A percentile compares a stretch with the other conserved stretches of the same genome.
These are phyloP conservation scores for Boletus edulis DNA, from an alignment of 768 basidiomycete genomes.

Conservation along the genomic window DNA sequence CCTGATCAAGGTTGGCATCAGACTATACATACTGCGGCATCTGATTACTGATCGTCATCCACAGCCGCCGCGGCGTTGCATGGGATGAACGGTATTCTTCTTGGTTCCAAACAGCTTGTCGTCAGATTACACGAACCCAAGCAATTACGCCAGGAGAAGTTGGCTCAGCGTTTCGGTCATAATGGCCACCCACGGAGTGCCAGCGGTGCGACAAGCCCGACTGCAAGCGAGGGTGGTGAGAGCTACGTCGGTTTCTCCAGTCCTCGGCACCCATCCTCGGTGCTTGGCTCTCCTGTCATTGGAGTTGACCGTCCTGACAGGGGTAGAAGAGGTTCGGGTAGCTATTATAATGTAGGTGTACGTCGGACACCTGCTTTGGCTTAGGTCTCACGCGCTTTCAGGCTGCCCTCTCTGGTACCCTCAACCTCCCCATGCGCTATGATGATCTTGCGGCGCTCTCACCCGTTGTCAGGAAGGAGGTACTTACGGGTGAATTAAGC, in stretches of 20 bases:
- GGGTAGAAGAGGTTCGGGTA: constrained; percentile 76
- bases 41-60: constrained; percentile 4
- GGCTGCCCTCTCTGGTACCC: constrained; percentile 79
- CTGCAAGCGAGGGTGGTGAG: constrained; percentile 79
- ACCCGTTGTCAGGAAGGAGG: constrained; percentile 84
- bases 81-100: constrained; percentile 71
- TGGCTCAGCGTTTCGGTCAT: constrained; percentile 77
- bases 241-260: constrained; percentile 73
- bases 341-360: constrained; percentile 73
- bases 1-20: constrained; percentile 68
- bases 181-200: constrained; percentile 79
- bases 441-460: constrained; percentile 81
- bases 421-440: constrained; percentile 83
- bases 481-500: constrained; percentile 78
- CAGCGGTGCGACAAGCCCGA: constrained; percentile 84
- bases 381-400: constrained; percentile 26
- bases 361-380: neutral
- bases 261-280: constrained; percentile 53
- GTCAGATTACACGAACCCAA: constrained; percentile 91
- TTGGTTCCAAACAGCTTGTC: constrained; percentile 77
- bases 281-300: constrained; percentile 56
- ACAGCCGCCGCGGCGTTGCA: constrained; percentile 72
- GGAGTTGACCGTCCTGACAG: constrained; percentile 58
- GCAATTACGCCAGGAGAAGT: constrained; percentile 85
- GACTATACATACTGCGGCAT: neutral